phyloP scores from a whole-genome alignment of 164 flowering plant genomes.

The Houttuynia cordata region DNA sequence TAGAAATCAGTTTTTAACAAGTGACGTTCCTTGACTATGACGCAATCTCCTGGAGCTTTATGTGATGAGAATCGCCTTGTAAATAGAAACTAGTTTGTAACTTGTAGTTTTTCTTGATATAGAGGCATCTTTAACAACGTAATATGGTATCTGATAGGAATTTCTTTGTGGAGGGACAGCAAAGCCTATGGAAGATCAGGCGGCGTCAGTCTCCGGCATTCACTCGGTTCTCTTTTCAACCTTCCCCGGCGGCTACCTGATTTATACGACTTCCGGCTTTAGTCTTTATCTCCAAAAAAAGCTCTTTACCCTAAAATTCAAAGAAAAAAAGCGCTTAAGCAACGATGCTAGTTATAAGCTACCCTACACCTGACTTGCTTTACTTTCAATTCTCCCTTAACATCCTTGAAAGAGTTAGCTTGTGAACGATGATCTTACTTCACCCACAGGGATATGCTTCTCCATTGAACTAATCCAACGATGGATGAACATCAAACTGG shows the following conservation, averaged over 20 bases:
- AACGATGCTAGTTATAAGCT: no score
- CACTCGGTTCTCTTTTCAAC: no score
- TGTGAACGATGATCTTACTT: constrained; percentile 23
- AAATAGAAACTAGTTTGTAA: background rate
- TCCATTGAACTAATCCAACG: background rate
- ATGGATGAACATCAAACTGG: background rate
- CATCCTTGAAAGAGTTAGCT: constrained; percentile 50
- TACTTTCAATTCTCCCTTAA: constrained; percentile 36
- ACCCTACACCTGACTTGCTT: no score
- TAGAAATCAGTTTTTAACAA: no score
- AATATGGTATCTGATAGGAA: constrained; percentile 28
- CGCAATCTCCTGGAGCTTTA: background rate
- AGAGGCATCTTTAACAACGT: background rate
- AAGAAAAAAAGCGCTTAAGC: no score
- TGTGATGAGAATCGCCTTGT: background rate
- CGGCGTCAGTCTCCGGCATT: no score
- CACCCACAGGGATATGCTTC: background rate
- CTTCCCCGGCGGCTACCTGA: no score
- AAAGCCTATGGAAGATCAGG: constrained; percentile 57
- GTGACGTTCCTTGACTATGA: background rate
- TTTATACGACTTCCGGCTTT: no score
- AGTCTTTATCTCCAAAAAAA: no score
- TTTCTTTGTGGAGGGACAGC: constrained; percentile 68
- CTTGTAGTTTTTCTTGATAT: background rate
- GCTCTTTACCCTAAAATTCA: no score